These are phyloP conservation scores for Leccinum truebloodii DNA, from an alignment of 768 basidiomycete species.

Conservation along the genomic window DNA sequence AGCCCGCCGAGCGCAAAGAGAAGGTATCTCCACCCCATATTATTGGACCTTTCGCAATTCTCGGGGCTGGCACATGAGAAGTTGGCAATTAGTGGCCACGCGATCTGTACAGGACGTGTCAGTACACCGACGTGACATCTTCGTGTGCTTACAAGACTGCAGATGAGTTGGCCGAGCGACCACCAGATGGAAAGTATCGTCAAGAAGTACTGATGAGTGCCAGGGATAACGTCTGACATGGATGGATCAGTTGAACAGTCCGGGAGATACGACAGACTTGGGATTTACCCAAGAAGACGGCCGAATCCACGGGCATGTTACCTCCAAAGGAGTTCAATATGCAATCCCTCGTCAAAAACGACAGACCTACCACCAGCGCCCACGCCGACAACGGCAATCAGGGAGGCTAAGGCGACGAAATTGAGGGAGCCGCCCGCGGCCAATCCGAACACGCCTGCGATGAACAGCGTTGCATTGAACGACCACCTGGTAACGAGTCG, in stretches of 20 bases:
- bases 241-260: slow-evolving; percentile 5
- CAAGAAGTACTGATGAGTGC: slow-evolving; percentile 57
- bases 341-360: neutral
- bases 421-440: slow-evolving; percentile 47
- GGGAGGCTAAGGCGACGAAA: slow-evolving; percentile 49
- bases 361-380: slow-evolving; percentile 46
- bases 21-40: slow-evolving; percentile 69
- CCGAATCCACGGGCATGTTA: slow-evolving; percentile 57
- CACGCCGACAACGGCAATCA: slow-evolving; percentile 46
- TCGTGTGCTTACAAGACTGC: slow-evolving; percentile 40
- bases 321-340: slow-evolving; percentile 26
- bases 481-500: slow-evolving; percentile 38
- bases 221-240: slow-evolving; percentile 49
- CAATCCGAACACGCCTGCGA: slow-evolving; percentile 54
- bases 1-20: slow-evolving; percentile 54
- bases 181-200: slow-evolving; percentile 62
- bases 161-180: slow-evolving; percentile 56
- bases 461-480: slow-evolving; percentile 56
- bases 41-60: slow-evolving; percentile 43
- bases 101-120: slow-evolving; percentile 38
- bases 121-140: neutral
- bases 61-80: slow-evolving; percentile 45
- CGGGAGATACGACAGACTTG: neutral
- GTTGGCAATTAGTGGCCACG: slow-evolving; percentile 60
- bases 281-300: slow-evolving; percentile 48